Evolutionary conservation across 1,284 basidiomycete genomes (phyloP).

Genomic region (Cutaneotrichosporon curvatum): DNA sequence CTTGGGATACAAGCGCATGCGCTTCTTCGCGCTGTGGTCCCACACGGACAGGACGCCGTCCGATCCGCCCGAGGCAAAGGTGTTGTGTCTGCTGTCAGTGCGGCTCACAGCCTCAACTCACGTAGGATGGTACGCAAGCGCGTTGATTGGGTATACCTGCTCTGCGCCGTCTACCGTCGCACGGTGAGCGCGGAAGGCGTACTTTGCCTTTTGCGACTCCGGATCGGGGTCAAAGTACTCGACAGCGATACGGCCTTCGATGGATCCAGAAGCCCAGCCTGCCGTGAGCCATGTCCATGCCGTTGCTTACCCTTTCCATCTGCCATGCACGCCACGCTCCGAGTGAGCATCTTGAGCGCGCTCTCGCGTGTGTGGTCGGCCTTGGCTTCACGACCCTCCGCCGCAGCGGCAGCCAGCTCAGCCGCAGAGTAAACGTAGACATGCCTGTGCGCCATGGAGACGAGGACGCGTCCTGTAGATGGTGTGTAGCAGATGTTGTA

Average conservation of each 20-base stretch:
- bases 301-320: conserved; percentile 67
- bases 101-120: conserved; percentile 44
- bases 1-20: conserved; percentile 79
- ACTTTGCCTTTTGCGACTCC: conserved; percentile 77
- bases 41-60: conserved; percentile 88
- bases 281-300: conserved; percentile 3
- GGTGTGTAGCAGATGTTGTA: conserved; percentile 59
- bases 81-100: conserved; percentile 61
- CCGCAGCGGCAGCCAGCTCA: conserved; percentile 52
- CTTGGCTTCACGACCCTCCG: conserved; percentile 54
- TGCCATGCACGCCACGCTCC: conserved; percentile 82
- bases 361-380: conserved; percentile 78
- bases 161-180: conserved; percentile 86
- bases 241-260: conserved; percentile 93
- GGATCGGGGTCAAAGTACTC: conserved; percentile 88
- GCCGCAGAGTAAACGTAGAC: conserved; percentile 80
- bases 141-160: conserved; percentile 96
- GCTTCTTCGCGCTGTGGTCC: conserved; percentile 96
- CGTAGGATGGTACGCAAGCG: conserved; percentile 85
- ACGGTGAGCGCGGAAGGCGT: conserved; percentile 97
- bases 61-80: conserved; percentile 89
- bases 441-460: conserved; percentile 80
- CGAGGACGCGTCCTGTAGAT: conserved; percentile 57
- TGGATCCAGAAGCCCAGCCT: conserved; percentile 90
- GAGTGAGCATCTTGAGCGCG: conserved; percentile 90